phyloP scores from a whole-genome alignment of 106 monocot species.

The Acanthochlamys bracteata region DNA sequence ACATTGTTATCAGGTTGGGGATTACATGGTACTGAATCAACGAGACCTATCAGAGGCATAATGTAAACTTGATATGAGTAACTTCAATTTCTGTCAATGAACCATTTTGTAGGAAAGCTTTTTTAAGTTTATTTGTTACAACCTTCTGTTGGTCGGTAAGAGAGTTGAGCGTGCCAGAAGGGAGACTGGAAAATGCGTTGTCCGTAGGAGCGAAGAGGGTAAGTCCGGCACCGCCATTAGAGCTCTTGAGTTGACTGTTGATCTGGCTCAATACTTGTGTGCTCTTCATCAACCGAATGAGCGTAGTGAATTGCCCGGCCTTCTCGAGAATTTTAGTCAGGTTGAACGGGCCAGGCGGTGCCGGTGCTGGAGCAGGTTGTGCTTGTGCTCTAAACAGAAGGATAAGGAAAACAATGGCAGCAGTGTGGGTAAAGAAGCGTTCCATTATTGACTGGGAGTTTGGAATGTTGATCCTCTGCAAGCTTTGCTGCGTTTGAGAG shows the following conservation, averaged over 20 bases:
- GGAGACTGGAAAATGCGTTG: slow-evolving; percentile 62
- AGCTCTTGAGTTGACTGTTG: slow-evolving; percentile 68
- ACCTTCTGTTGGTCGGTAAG: slow-evolving; percentile 79
- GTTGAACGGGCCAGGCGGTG: slow-evolving; percentile 48
- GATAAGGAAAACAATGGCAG: slow-evolving; percentile 13
- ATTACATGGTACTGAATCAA: slow-evolving; percentile 77
- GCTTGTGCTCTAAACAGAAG: slow-evolving; percentile 13
- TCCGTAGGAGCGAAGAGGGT: slow-evolving; percentile 84
- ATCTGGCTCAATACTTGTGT: slow-evolving; percentile 62
- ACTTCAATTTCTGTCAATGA: not conserved
- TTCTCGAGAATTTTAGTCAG: slow-evolving; percentile 65
- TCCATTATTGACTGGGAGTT: slow-evolving; percentile 2
- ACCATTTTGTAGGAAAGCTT: not conserved
- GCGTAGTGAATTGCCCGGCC: slow-evolving; percentile 58
- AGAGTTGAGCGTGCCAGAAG: slow-evolving; percentile 77
- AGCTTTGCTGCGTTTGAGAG: not conserved
- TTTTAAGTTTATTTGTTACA: not conserved
- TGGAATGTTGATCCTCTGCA: not conserved
- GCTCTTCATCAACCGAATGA: slow-evolving; percentile 52
- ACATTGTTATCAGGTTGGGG: slow-evolving; percentile 17
- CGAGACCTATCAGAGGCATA: not conserved
- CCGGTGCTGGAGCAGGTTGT: slow-evolving; percentile 37
- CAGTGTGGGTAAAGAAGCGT: not conserved
- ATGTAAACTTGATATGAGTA: not conserved
- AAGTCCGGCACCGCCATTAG: slow-evolving; percentile 29